Conservation (phyloP, 208 protist genomes). For the Crithidia brevicula region DNA sequence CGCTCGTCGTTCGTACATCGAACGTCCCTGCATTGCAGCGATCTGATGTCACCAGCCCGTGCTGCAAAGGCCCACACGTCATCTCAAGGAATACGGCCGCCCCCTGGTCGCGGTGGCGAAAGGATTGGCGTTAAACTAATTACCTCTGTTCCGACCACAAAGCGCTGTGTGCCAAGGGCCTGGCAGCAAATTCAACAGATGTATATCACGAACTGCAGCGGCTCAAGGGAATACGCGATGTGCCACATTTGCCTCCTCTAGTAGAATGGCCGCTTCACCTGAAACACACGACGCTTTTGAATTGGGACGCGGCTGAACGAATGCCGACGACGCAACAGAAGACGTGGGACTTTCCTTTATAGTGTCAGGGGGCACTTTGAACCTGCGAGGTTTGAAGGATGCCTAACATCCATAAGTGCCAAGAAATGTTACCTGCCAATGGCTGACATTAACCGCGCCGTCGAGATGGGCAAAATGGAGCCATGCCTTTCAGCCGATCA, state of each 20-base stretch:
- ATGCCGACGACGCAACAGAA: not conserved
- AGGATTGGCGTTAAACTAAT: not conserved
- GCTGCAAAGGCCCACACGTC: slow-evolving; percentile 5
- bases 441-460: not conserved
- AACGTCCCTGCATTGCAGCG: not conserved
- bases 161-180: not conserved
- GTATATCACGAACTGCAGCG: not conserved
- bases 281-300: not conserved
- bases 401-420: not conserved
- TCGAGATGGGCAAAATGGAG: not conserved
- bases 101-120: not conserved
- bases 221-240: not conserved
- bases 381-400: not conserved
- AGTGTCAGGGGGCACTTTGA: not conserved
- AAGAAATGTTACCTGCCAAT: not conserved
- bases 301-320: not conserved
- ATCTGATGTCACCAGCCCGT: not conserved
- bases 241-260: not conserved
- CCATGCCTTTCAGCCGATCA: not conserved
- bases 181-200: not conserved
- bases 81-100: not conserved
- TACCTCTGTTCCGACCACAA: not conserved
- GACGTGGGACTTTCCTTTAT: not conserved
- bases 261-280: not conserved
- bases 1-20: not conserved